A percentile compares a stretch with the other conserved stretches of the same genome.
These are phyloP conservation scores for Pugionium cornutum DNA, from an alignment of 345 rosid species.

Conservation along the genomic window DNA sequence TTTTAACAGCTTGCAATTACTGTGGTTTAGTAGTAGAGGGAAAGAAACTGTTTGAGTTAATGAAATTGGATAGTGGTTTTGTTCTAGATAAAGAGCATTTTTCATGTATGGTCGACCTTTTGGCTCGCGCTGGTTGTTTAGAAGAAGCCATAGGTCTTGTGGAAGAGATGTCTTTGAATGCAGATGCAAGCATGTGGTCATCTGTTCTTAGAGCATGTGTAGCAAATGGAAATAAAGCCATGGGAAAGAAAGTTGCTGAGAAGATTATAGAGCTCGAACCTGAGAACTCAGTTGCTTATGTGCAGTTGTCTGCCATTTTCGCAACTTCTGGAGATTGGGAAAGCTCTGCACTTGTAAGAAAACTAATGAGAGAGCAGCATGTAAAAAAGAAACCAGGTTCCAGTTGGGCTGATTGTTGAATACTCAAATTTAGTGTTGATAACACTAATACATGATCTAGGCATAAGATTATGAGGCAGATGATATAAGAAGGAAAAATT, in stretches of 20 bases:
- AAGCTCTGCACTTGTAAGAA: not conserved
- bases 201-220: slow-evolving; percentile 78
- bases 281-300: slow-evolving; percentile 70
- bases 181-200: slow-evolving; percentile 74
- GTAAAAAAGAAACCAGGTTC: not conserved
- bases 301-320: slow-evolving; percentile 63
- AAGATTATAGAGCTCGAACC: slow-evolving; percentile 77
- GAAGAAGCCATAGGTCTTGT: slow-evolving; percentile 62
- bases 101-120: slow-evolving; percentile 84
- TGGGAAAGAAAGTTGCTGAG: slow-evolving; percentile 73
- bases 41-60: slow-evolving; percentile 55
- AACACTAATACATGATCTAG: no score
- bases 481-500: no score
- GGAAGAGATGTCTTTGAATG: slow-evolving; percentile 57
- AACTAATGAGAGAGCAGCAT: not conserved
- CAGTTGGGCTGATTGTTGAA: not conserved
- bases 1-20: slow-evolving; percentile 64
- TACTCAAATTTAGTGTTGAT: not conserved
- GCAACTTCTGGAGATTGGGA: slow-evolving; percentile 83
- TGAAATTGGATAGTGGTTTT: slow-evolving; percentile 59
- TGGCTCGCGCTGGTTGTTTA: slow-evolving; percentile 72
- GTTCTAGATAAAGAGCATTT: slow-evolving; percentile 71
- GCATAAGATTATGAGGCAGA: no score
- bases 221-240: slow-evolving; percentile 58
- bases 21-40: slow-evolving; percentile 84